These are phyloP conservation scores for Globisporangium uncinulatum DNA, from an alignment of 352 stramenopile genomes.

Conservation along the genomic window DNA sequence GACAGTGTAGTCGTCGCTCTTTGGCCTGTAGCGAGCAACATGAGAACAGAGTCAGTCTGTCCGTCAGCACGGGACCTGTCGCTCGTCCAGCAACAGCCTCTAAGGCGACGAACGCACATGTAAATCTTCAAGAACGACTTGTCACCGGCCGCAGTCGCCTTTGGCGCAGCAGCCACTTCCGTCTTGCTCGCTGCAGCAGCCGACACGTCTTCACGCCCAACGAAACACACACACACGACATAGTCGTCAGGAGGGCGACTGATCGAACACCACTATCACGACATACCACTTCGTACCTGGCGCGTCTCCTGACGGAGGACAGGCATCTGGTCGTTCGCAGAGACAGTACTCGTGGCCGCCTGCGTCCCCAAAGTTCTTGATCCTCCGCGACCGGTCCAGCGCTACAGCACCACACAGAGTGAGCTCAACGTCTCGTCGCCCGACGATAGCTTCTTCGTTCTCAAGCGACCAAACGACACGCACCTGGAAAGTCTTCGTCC, in stretches of 20 bases:
- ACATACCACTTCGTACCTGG: constrained; percentile 14
- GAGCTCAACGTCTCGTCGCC: too few species aligned
- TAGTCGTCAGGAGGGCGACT: not conserved
- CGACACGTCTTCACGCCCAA: constrained; percentile 13
- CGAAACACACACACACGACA: not conserved
- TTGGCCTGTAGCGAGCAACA: constrained; percentile 39
- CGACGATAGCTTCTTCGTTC: too few species aligned
- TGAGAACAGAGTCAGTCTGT: not conserved
- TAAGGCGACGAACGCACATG: constrained; percentile 40
- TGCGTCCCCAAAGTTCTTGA: constrained; percentile 89
- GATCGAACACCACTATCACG: not conserved
- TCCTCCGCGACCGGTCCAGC: constrained; percentile 79
- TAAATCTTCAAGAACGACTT: constrained; percentile 87
- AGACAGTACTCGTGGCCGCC: constrained; percentile 84
- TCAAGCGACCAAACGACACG: not conserved
- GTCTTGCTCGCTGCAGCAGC: constrained; percentile 17
- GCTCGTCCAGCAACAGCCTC: too few species aligned
- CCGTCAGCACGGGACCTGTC: not conserved
- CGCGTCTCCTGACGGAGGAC: constrained; percentile 59
- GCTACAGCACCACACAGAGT: constrained; percentile 21
- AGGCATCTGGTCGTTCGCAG: constrained; percentile 80
- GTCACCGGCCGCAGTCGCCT: constrained; percentile 47
- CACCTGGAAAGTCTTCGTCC: constrained; percentile 85
- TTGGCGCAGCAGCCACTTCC: constrained; percentile 28
- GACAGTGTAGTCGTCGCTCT: constrained; percentile 87